Conservation (phyloP, 768 basidiomycete genomes). For the Mycena vitilis region DNA sequence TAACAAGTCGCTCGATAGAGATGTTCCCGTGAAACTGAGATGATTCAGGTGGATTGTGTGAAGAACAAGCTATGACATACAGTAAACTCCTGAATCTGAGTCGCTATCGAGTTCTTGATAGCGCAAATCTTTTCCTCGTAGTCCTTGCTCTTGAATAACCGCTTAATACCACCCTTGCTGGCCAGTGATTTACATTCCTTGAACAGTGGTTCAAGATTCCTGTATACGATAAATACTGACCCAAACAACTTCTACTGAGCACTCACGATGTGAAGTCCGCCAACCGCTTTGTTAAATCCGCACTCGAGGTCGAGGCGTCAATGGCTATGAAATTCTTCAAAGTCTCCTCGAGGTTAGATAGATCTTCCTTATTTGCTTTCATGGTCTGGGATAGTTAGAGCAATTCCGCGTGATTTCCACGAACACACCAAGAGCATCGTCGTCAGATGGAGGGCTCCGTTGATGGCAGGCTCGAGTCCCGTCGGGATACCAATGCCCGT, state of each 20-base stretch:
- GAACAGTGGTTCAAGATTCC: slow-evolving; percentile 4
- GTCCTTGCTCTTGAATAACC: slow-evolving; percentile 11
- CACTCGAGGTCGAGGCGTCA: neutral
- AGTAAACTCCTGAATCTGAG: slow-evolving; percentile 12
- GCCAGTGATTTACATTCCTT: neutral
- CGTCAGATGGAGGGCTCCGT: too few relatives aligned
- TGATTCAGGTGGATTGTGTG: neutral
- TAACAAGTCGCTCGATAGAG: neutral
- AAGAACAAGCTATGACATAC: slow-evolving; percentile 1
- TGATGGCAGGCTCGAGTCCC: too few relatives aligned
- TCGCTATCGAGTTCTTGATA: slow-evolving; percentile 16
- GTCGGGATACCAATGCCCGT: too few relatives aligned
- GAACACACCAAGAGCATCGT: too few relatives aligned
- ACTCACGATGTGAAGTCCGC: neutral
- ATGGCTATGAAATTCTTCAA: neutral
- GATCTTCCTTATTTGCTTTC: slow-evolving; percentile 8
- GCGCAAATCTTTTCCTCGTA: slow-evolving; percentile 13
- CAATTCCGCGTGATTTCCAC: too few relatives aligned
- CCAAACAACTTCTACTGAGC: neutral
- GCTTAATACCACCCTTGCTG: slow-evolving; percentile 1
- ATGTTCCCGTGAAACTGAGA: neutral
- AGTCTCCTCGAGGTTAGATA: neutral
- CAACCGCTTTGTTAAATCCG: neutral
- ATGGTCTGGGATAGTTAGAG: neutral
- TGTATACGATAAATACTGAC: neutral